Percentiles rank a stretch among this genome's conserved stretches.
Conservation (phyloP, 805 yeast species). For the Pichia deserticola region DNA sequence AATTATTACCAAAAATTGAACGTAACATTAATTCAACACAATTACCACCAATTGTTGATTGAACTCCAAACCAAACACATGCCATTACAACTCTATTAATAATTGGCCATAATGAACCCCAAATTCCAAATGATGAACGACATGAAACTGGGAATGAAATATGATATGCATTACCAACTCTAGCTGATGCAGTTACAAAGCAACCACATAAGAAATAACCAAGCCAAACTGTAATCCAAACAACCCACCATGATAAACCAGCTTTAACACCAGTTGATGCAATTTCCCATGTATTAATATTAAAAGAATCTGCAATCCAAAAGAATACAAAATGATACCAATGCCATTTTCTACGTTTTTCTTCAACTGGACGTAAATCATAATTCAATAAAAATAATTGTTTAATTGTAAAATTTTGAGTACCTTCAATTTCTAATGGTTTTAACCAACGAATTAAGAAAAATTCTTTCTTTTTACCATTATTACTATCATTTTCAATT, state of each 20-base stretch:
- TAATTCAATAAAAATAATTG: slow-evolving; percentile 65
- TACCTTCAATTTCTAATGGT: slow-evolving; percentile 23
- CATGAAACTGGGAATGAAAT: slow-evolving; percentile 78
- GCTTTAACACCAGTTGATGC: slow-evolving; percentile 77
- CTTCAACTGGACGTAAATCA: slow-evolving; percentile 77
- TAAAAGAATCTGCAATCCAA: slow-evolving; percentile 88
- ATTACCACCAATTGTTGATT: slow-evolving; percentile 77
- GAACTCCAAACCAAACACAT: slow-evolving; percentile 80
- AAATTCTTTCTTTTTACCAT: neutral
- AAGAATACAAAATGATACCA: slow-evolving; percentile 76
- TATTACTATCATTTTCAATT: neutral
- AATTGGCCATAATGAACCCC: slow-evolving; percentile 84
- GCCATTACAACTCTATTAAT: slow-evolving; percentile 78
- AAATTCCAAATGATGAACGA: slow-evolving; percentile 79
- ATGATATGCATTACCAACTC: slow-evolving; percentile 77
- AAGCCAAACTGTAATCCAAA: slow-evolving; percentile 83
- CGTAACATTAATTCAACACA: slow-evolving; percentile 72
- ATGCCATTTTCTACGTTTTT: slow-evolving; percentile 68
- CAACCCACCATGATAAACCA: slow-evolving; percentile 86
- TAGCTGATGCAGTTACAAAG: slow-evolving; percentile 63
- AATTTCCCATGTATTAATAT: slow-evolving; percentile 86
- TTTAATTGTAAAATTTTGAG: slow-evolving; percentile 35
- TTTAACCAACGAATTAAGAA: slow-evolving; percentile 9
- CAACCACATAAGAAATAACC: slow-evolving; percentile 68
- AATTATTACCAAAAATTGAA: slow-evolving; percentile 64